Base-by-base conservation (phyloP, 768 basidiomycete genomes). In the Imleria badia region DNA sequence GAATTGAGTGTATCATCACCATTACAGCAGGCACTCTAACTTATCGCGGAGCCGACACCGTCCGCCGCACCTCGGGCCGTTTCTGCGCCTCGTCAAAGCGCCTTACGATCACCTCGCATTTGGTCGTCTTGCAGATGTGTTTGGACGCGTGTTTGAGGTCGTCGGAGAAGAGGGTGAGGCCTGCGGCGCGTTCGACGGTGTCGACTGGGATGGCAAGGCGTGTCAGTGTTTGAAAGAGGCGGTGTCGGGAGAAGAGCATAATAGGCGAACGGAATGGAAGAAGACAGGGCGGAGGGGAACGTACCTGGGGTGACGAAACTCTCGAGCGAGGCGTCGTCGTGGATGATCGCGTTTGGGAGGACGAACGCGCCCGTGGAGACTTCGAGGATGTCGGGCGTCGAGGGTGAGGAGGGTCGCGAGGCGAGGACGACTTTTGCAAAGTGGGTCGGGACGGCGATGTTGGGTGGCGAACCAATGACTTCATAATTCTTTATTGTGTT, bases 381-480 rank as follows among this genome's bases (percentile, higher is more conserved):
- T 61, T 98, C 94, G 6, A 79, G 76, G 14, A 85, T 68, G 50
- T 89, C 76, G 7, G 85, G 91, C 1, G 80, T 86, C 34, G 81
- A 80, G 11, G 90, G 87, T 1, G 89, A 91, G 23, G 82, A 77
- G 0, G 91, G 88, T 59, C 81, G 82, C 0, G 91, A 80, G 3
- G 89, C 80, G 48, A 98, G 77, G 22, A 98, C 85, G 31, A 98
- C 95, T 71, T 98, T 98, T 31, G 96, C 95, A 69, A 98, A 98
- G 69, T 99, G 97, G 6, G 97, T 98, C 2, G 97, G 97, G 17
- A 99, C 97, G 45, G 91, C 78, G 54, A 98, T 77, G 64, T 89
- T 92, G 12, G 94, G 93, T 12, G 94, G 92, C 17, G 81, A 81
- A 0, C 97, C 97, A 60, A 99, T 98, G 40, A 99, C 89, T 78